Base-by-base conservation (phyloP, 169 alveolate species). In the Plasmodium berghei region DNA sequence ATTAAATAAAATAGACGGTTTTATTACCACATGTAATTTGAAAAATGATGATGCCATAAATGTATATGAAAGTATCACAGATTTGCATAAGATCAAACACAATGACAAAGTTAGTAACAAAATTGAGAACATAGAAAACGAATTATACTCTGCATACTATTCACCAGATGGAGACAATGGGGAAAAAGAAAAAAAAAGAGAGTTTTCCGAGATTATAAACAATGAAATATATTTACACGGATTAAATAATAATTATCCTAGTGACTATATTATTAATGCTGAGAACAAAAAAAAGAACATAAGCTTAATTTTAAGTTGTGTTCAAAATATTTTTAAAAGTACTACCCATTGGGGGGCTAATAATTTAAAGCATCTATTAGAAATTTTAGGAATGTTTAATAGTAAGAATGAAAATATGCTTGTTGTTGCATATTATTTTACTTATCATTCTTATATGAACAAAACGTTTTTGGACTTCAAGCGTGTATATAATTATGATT, bases 401-500 rank as follows among this genome's bases (percentile, higher is more conserved):
- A 49, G 49, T 22, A 42, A 63, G 2, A 49, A 54, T 34, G n/a
- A 55, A 64, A 64, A 77, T 24, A 59, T 77, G 22, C 28, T 77
- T 26, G 18, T 45, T 26, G 28, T 52, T 77, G 2, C 24, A 42
- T 77, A 63, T 10, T 77, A 24, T 14, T 77, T 46, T 62, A 74
- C 42, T 20, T 74, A 61, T 28, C 74, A 74, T 48, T 64, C 88
- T 12, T 74, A 74, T 61, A 66, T 66, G 9, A 26, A 59, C 12
- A 74, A 10, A 61, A 48, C 24, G 34, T 20, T 74, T 14, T 52
- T 46, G 10, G 62, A 74, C 48, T 14, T 74, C 14, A 74, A 74
- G 34, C 64, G n/a, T 14, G 74, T 61, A n/a, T 74, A 74, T 52
- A 74, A 61, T 55, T 74, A 63, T 46, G 88, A 74, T 59, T 26